Evolutionary conservation across 129 eudicot genomes (phyloP).

Genomic region (sunflower (Helianthus annuus)): DNA sequence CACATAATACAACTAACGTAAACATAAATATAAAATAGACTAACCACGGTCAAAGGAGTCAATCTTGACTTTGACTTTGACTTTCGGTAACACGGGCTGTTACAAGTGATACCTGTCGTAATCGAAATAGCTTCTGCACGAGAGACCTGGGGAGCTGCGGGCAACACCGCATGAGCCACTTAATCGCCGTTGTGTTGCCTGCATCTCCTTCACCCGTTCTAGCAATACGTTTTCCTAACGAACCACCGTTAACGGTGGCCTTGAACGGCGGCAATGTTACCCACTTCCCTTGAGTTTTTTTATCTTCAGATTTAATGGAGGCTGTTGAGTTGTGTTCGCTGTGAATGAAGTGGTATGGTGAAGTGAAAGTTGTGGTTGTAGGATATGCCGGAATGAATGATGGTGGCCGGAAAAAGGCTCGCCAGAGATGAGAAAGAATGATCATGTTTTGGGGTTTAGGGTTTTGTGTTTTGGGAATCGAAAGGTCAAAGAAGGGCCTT

Average conservation of each 20-base stretch:
- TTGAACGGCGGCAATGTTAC: conserved; percentile 70
- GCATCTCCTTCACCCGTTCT: conserved; percentile 9
- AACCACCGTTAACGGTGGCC: conserved; percentile 46
- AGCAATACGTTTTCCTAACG: conserved; percentile 54
- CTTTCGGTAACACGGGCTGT: too few species aligned
- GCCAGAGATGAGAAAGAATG: conserved; percentile 47
- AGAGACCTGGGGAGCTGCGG: conserved; percentile 78
- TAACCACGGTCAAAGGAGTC: too few species aligned
- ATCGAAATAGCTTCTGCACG: conserved; percentile 87
- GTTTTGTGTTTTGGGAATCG: background rate
- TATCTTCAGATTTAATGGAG: conserved; percentile 12
- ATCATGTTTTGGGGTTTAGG: conserved; percentile 48
- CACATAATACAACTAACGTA: too few species aligned
- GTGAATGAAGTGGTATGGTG: conserved; percentile 12
- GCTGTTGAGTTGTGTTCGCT: conserved; percentile 31
- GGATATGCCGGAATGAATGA: conserved; percentile 21
- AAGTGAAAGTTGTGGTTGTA: conserved; percentile 9
- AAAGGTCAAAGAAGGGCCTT: background rate
- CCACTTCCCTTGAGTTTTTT: conserved; percentile 50
- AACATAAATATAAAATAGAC: too few species aligned
- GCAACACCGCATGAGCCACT: conserved; percentile 84
- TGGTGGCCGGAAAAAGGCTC: conserved; percentile 41
- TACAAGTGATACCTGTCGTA: conserved; percentile 74
- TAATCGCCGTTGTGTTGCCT: conserved; percentile 59
- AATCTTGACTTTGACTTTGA: too few species aligned